These are phyloP conservation scores for Achaetomiella virescens DNA, from an alignment of 495 filamentous ascomycete genomes.

Conservation along the genomic window DNA sequence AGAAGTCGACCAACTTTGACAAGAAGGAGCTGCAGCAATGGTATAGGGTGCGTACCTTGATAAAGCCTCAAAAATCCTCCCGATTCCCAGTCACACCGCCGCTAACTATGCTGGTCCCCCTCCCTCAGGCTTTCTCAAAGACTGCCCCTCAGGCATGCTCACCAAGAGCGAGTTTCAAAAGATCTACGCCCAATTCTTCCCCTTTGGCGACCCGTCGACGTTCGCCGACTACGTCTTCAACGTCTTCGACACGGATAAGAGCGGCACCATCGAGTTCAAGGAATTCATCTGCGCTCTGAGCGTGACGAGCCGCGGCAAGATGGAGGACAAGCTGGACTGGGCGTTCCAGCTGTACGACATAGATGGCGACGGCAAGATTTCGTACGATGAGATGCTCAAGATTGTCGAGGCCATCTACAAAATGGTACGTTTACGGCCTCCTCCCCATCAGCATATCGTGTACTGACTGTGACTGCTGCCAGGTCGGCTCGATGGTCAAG, in stretches of 20 bases:
- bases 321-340: slow-evolving; percentile 99
- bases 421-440: too few relatives aligned
- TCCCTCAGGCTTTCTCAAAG: slow-evolving; percentile 82
- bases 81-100: too few relatives aligned
- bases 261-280: slow-evolving; percentile 97
- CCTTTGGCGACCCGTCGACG: slow-evolving; percentile 91
- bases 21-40: slow-evolving; percentile 99
- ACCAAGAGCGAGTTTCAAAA: slow-evolving; percentile 99
- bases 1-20: slow-evolving; percentile 95
- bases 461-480: too few relatives aligned
- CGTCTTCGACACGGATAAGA: slow-evolving; percentile 96
- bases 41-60: slow-evolving; percentile 77
- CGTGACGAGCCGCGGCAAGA: slow-evolving; percentile 92
- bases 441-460: too few relatives aligned
- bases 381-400: slow-evolving; percentile 96
- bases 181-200: slow-evolving; percentile 99
- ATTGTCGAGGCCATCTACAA: slow-evolving; percentile 99
- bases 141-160: slow-evolving; percentile 93
- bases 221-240: slow-evolving; percentile 99
- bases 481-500: slow-evolving; percentile 99
- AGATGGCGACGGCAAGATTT: slow-evolving; percentile 97
- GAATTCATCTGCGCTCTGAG: slow-evolving; percentile 98
- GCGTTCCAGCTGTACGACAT: slow-evolving; percentile 99
- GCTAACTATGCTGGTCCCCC: too few relatives aligned
- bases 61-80: neutral